These are phyloP conservation scores for Erythrophleum fordii DNA, from an alignment of 306 rosid genomes.

Conservation along the genomic window DNA sequence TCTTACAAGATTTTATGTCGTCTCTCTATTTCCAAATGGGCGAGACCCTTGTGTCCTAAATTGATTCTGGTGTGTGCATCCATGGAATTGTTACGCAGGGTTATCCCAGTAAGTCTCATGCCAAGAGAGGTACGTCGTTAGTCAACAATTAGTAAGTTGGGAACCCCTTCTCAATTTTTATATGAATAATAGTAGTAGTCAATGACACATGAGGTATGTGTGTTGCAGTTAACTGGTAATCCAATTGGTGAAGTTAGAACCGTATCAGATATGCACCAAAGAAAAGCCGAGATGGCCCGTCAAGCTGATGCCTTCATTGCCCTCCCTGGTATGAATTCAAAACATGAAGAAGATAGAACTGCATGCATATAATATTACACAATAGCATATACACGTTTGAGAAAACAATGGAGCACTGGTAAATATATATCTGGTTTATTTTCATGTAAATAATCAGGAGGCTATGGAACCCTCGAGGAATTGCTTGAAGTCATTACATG, in stretches of 20 bases:
- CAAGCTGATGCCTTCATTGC: constrained; percentile 85
- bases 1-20: too few species aligned
- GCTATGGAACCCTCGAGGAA: constrained; percentile 97
- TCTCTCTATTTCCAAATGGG: too few species aligned
- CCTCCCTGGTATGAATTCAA: constrained; percentile 61
- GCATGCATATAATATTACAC: too few species aligned
- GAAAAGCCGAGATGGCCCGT: constrained; percentile 90
- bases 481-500: constrained; percentile 96
- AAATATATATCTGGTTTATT: not conserved
- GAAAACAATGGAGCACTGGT: too few species aligned
- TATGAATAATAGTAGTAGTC: not conserved
- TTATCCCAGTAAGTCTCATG: constrained; percentile 86
- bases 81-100: constrained; percentile 59
- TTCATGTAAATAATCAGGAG: constrained; percentile 56
- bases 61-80: constrained; percentile 32
- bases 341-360: not conserved
- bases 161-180: not conserved
- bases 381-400: too few species aligned
- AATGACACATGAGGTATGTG: not conserved
- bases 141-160: not conserved
- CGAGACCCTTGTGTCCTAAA: not conserved
- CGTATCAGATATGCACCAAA: constrained; percentile 79
- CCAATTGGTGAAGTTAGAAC: constrained; percentile 77
- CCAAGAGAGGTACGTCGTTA: constrained; percentile 77
- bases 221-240: constrained; percentile 66